phyloP scores from a whole-genome alignment of 495 filamentous ascomycete species.

The Tuber melanosporum region DNA sequence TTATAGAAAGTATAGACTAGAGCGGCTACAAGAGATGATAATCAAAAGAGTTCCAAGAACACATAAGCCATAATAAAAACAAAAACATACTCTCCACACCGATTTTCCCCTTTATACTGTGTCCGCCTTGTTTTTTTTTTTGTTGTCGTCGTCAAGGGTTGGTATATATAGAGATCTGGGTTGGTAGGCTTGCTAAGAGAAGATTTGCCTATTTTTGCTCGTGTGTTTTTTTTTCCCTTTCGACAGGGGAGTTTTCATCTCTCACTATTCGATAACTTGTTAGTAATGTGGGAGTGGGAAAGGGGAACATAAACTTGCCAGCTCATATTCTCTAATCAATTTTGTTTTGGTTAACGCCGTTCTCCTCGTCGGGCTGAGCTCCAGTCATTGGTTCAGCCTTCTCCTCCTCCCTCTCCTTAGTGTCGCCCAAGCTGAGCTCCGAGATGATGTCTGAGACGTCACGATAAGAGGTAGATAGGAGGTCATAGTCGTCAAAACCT shows the following conservation, averaged over 20 bases:
- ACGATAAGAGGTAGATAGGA: background rate
- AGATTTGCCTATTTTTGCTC: background rate
- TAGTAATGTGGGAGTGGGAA: background rate
- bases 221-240: background rate
- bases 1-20: background rate
- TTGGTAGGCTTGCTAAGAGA: background rate
- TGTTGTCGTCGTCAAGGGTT: background rate
- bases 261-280: background rate
- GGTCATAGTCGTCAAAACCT: background rate
- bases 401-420: background rate
- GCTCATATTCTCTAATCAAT: background rate
- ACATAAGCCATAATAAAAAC: background rate
- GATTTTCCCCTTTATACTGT: background rate
- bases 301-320: background rate
- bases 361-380: background rate
- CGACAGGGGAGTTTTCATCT: background rate
- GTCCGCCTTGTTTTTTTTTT: background rate
- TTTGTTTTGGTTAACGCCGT: background rate
- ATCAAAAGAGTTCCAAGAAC: background rate
- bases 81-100: background rate
- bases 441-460: background rate
- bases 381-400: background rate
- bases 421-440: background rate
- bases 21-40: background rate
- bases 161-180: background rate